Evolutionary conservation across 1,284 basidiomycete species (phyloP), one percentile per base, ranked within the genome.

Genomic region (Rhodotorula sp.): DNA sequence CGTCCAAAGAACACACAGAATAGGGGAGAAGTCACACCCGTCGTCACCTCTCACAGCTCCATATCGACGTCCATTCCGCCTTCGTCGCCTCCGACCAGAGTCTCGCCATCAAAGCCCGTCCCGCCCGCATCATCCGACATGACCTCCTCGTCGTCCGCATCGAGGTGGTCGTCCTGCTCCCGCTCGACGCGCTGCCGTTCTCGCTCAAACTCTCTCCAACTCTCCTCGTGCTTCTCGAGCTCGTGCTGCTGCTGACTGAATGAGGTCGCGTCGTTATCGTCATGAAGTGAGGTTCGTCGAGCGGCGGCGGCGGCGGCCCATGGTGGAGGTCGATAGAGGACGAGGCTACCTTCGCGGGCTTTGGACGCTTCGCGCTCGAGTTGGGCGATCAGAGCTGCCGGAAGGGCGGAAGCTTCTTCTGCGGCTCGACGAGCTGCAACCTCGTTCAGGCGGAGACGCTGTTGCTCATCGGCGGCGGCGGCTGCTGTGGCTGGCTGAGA

Each of bases 291-390:
- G 37, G 37, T 42, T 42, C 37, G 37, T 42, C 37, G 37, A 26
- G 53, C 45, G 30, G 26, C 10, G 15, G n/a, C 49, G 29, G 17
- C 17, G 24, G 49, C 58, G 29, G 18, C 30, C 44, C 14, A 44
- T 26, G 64, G 57, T 30, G 64, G 64, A 6, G 64, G 64, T 17
- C 59, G 65, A 46, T 66, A 66, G 12, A 66, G 59, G 53, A 66
- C 30, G 24, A 66, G 53, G 2, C 22, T 10, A 4, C 65, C 65
- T 22, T 49, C 30, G 17, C 46, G 55, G 10, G 61, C 51, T 26
- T 53, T 54, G 4, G 51, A 18, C 4, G 61, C 61, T n/a, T 42
- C 33, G 33, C 49, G 26, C n/a, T 49, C n/a, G 18, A 59, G 57
- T 6, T 14, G 22, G 46, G 57, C 49, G 48, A 65, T 29, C 20